phyloP scores from a whole-genome alignment of 2,329 filamentous ascomycete species.

The Colletotrichum magnum region DNA sequence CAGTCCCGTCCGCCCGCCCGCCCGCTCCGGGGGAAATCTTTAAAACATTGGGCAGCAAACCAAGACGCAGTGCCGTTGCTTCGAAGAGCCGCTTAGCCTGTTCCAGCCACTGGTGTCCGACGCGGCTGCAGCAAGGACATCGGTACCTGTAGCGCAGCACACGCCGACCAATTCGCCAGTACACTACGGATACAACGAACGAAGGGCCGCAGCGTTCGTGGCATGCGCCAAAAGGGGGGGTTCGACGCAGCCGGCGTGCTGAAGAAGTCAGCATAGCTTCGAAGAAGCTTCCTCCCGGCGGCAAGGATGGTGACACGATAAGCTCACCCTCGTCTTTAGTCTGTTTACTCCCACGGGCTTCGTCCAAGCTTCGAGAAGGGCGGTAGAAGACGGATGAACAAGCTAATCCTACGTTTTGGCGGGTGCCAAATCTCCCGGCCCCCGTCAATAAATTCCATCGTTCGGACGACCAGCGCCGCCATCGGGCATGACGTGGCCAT shows the following conservation, averaged over 20 bases:
- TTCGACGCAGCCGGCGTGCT: not conserved
- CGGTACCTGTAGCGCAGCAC: slow-evolving; percentile 1
- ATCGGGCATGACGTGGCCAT: not conserved
- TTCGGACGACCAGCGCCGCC: slow-evolving; percentile 9
- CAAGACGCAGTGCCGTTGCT: slow-evolving; percentile 26
- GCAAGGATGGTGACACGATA: slow-evolving; percentile 17
- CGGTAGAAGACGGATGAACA: slow-evolving; percentile 18
- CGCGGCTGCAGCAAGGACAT: slow-evolving; percentile 20
- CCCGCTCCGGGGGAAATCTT: slow-evolving; percentile 30
- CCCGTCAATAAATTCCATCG: slow-evolving; percentile 1
- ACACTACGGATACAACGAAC: no score
- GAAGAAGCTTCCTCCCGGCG: slow-evolving; percentile 20
- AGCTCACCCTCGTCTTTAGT: slow-evolving; percentile 29
- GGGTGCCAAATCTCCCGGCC: slow-evolving; percentile 1
- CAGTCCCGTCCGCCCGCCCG: slow-evolving; percentile 36
- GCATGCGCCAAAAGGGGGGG: not conserved
- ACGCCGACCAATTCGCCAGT: no score
- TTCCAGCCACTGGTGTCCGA: slow-evolving; percentile 18
- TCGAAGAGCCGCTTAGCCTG: slow-evolving; percentile 11
- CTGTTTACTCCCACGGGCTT: slow-evolving; percentile 30
- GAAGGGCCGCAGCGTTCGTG: not conserved
- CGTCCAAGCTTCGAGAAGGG: slow-evolving; percentile 31
- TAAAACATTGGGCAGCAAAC: slow-evolving; percentile 23
- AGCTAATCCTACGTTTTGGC: not conserved
- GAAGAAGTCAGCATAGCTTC: slow-evolving; percentile 15